Percentiles rank a stretch among this genome's conserved stretches.
phyloP scores from a whole-genome alignment of 306 rosid genomes.

The Ochetophila trinervis region DNA sequence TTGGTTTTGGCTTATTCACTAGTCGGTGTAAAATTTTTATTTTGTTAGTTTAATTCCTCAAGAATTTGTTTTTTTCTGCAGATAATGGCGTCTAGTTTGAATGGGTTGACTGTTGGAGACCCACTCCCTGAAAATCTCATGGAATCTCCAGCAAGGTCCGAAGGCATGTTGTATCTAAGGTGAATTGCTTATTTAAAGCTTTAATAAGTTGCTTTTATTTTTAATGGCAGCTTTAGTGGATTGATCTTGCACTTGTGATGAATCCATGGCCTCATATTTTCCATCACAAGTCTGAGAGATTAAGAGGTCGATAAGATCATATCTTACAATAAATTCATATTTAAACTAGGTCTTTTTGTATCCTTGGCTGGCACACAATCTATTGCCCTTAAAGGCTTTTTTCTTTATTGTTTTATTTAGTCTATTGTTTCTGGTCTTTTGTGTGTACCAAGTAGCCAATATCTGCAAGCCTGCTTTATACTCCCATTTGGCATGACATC shows the following conservation, averaged over 20 bases:
- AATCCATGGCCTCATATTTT: background rate
- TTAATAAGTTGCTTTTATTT: background rate
- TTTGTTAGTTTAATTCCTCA: background rate
- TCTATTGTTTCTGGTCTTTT: too few species aligned
- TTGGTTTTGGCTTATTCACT: too few species aligned
- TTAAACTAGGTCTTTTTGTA: background rate
- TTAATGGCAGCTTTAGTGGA: background rate
- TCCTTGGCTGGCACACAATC: background rate
- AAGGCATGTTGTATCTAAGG: slow-evolving; percentile 69
- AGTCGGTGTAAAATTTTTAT: background rate
- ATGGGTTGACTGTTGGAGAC: slow-evolving; percentile 94
- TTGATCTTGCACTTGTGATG: background rate
- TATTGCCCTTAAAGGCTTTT: background rate
- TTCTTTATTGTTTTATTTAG: too few species aligned
- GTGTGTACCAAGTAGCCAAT: too few species aligned
- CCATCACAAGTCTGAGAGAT: background rate
- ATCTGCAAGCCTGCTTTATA: too few species aligned
- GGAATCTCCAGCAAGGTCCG: slow-evolving; percentile 98
- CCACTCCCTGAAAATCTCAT: slow-evolving; percentile 83
- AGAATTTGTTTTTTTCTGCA: slow-evolving; percentile 22
- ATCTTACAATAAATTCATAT: background rate
- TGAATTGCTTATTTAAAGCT: slow-evolving; percentile 2
- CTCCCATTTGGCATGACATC: background rate
- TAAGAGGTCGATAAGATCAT: background rate
- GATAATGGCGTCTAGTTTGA: slow-evolving; percentile 99